phyloP scores from a whole-genome alignment of 306 rosid genomes.

The Crotalaria pallida region DNA sequence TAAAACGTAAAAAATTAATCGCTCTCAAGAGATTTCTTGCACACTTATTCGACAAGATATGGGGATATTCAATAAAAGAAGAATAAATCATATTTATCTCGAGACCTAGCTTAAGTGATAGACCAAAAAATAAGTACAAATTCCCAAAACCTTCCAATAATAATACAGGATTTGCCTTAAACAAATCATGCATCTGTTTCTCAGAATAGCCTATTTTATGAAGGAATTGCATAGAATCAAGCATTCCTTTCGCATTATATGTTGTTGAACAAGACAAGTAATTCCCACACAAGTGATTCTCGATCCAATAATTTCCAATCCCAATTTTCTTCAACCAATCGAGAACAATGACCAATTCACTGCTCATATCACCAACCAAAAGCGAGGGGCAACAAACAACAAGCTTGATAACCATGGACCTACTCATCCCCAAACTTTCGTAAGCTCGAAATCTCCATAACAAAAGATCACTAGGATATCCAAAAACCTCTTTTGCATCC shows the following conservation, averaged over 20 bases:
- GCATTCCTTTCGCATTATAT: conserved; percentile 58
- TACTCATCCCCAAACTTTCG: conserved; percentile 64
- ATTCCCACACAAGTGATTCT: background rate
- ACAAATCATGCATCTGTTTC: conserved; percentile 42
- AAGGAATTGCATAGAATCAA: conserved; percentile 50
- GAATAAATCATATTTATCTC: conserved; percentile 35
- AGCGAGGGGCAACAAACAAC: conserved; percentile 60
- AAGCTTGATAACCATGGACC: conserved; percentile 45
- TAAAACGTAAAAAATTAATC: conserved; percentile 43
- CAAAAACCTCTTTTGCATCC: conserved; percentile 61
- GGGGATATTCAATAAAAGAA: conserved; percentile 46
- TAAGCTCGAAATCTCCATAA: conserved; percentile 44
- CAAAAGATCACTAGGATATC: conserved; percentile 43
- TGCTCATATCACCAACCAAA: conserved; percentile 46
- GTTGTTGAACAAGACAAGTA: conserved; percentile 35
- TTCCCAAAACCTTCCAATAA: conserved; percentile 63
- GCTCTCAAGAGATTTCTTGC: conserved; percentile 40
- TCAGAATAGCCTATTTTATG: conserved; percentile 45
- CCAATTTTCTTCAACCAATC: conserved; percentile 49
- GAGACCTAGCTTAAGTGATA: conserved; percentile 50
- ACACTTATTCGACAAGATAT: conserved; percentile 37
- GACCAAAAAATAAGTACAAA: conserved; percentile 39
- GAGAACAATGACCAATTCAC: conserved; percentile 44
- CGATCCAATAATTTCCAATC: conserved; percentile 56
- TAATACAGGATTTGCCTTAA: conserved; percentile 43